Base-by-base conservation (phyloP, 2,329 filamentous ascomycete species). In the Talaromyces amestolkiae region DNA sequence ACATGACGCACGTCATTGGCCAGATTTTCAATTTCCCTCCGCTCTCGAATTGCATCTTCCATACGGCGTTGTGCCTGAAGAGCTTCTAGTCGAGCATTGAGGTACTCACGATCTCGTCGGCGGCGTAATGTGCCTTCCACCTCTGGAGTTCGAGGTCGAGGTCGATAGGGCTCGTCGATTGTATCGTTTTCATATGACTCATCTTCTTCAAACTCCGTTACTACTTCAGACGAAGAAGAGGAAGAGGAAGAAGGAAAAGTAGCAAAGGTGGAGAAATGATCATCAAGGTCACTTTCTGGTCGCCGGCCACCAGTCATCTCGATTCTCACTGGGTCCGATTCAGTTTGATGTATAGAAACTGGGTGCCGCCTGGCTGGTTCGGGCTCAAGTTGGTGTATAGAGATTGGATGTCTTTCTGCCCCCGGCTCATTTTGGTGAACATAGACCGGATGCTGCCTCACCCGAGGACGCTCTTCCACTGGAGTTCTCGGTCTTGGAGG, bases 391-490 rank as follows among this genome's bases (percentile, higher is more conserved):
- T 43, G 56, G 17, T 33, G 56, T 45, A 45, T n/a, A 45, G 37
- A 59, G 27, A 59, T 22, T 41, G 37, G 56, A 39, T 58, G 35
- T 17, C 49, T 45, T 15, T 33, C 31, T 54, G 56, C 13, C 37
- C 33, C 22, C 17, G 22, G 37, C 24, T 41, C 56, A 31, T 37
- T 15, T 59, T 59, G 56, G 24, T 59, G 15, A 41, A 45, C 9
- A 45, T 24, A 59, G 7, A 43, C 39, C 9, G 56, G 22, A 7
- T 45, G 37, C 10, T 45, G 56, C 22, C 56, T 59, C 17, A n/a
- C n/a, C 10, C 56, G 37, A 58, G 56, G 56, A 59, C 56, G 56
- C 35, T 59, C 56, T 43, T 59, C 56, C 19, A 59, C 56, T 45
- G 56, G 56, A 33, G 56, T 59, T 22, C 56, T 59, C 37, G 56